phyloP scores from a whole-genome alignment of 108 stramenopile species.

The Nannochloropsis salina region DNA sequence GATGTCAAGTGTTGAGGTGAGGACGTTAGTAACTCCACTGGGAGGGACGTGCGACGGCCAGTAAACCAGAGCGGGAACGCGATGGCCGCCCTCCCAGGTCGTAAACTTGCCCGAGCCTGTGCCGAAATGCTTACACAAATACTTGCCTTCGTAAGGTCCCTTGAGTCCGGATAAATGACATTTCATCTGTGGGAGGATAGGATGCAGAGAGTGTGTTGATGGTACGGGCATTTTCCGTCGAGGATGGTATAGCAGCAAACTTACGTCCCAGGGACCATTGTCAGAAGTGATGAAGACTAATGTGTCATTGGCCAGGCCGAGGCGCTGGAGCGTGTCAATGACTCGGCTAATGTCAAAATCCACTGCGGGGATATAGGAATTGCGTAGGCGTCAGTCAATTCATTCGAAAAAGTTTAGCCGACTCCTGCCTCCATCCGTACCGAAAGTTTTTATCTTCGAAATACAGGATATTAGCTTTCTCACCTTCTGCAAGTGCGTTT shows the following conservation, averaged over 20 bases:
- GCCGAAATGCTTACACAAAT: not conserved
- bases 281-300: constrained; percentile 20
- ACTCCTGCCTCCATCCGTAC: no score
- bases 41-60: not conserved
- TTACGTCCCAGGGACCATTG: constrained; percentile 20
- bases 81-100: constrained; percentile 22
- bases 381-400: no score
- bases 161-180: not conserved
- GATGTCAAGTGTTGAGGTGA: constrained; percentile 2
- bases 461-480: not conserved
- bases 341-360: not conserved
- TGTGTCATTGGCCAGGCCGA: not conserved
- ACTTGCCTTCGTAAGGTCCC: constrained; percentile 25
- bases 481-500: constrained; percentile 17
- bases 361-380: not conserved
- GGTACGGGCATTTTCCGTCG: not conserved
- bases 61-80: not conserved
- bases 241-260: not conserved
- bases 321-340: not conserved
- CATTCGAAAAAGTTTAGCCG: no score
- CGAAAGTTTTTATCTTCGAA: not conserved
- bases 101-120: constrained; percentile 16
- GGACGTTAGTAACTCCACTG: not conserved
- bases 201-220: not conserved
- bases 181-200: not conserved